phyloP scores from a whole-genome alignment of 2,329 filamentous ascomycete genomes.

The Paecilomyces formosus region DNA sequence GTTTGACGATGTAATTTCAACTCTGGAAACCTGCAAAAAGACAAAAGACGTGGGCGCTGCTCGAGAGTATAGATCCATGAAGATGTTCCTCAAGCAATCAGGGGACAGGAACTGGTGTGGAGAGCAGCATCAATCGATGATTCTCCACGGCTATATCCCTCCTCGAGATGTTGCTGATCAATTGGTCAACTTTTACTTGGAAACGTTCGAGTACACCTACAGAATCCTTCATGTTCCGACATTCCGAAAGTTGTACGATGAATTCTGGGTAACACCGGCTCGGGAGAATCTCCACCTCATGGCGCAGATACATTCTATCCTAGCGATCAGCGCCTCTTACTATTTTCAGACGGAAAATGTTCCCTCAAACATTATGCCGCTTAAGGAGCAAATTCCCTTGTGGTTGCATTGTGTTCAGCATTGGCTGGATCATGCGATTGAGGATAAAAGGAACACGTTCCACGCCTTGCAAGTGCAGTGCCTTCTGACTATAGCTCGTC shows the following conservation, averaged over 20 bases:
- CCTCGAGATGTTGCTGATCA: constrained; percentile 38
- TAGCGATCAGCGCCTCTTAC: constrained; percentile 9
- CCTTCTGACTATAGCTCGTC: constrained; percentile 26
- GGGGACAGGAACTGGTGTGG: constrained; percentile 14
- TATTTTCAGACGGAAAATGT: neutral
- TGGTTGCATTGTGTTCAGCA: constrained; percentile 17
- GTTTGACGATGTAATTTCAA: neutral
- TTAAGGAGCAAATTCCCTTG: neutral
- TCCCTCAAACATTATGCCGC: neutral
- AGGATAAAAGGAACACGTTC: constrained; percentile 22
- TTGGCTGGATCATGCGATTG: constrained; percentile 24
- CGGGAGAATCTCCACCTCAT: constrained; percentile 33
- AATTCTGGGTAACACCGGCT: constrained; percentile 40
- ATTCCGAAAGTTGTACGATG: constrained; percentile 50
- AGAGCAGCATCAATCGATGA: constrained; percentile 21
- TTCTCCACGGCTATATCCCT: constrained; percentile 38
- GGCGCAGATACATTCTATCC: constrained; percentile 39
- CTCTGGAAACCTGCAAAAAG: neutral
- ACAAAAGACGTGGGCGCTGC: neutral
- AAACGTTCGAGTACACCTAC: constrained; percentile 50
- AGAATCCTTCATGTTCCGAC: constrained; percentile 53
- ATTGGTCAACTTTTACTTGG: constrained; percentile 48
- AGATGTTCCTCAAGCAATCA: neutral
- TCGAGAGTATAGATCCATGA: neutral
- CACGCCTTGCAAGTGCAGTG: constrained; percentile 25